Evolutionary conservation across 208 protist species (phyloP), one percentile per base, ranked within the genome.

Genomic region (Herpetomonas samuelpessoai): DNA sequence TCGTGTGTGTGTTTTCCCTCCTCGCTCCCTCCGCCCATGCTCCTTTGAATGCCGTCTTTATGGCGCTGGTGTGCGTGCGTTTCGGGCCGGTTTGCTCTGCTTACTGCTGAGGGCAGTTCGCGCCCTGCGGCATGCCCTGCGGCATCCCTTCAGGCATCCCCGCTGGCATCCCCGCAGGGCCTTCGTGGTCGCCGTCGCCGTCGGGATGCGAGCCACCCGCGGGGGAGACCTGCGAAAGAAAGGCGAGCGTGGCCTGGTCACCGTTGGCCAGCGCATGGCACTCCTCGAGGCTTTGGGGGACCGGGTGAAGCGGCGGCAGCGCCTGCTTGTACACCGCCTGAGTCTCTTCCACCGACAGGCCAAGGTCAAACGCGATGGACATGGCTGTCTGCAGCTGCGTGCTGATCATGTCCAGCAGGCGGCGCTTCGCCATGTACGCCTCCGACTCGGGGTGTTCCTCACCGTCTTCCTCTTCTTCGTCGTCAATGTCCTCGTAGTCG

Each of bases 301-400:
- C 3, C 14, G 45, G 58, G 44, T 66, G 50, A 2, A 29, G 39
- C 2, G 4, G 26, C 10, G 50, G 50, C 7, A 54, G 53, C 10
- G 54, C 63, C 6, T 18, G 39, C 31, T 21, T 22, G 38, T 57
- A 68, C 12, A 46, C 45, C 2, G 25, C 47, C 44, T 55, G 30
- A 6, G 59, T 46, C n/a, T 68, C 54, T 18, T 44, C 47, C 9
- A 27, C 44, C 9, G 63, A 51, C 19, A 68, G 47, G 19, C 48
- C 54, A 0, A 68, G 48, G 3, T 68, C 55, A 28, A 9, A 44
- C 2, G 35, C 68, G 0, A 74, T 49, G 2, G 49, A 59, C 22
- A 68, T 66, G 51, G 68, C 61, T n/a, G 48, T 45, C 28, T 74
- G 59, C 27, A 74, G 38, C 50, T 68, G 58, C 7, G 44, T 74